These are phyloP conservation scores for Thalassiosira mediterranea DNA, from an alignment of 352 stramenopile species.

Conservation along the genomic window DNA sequence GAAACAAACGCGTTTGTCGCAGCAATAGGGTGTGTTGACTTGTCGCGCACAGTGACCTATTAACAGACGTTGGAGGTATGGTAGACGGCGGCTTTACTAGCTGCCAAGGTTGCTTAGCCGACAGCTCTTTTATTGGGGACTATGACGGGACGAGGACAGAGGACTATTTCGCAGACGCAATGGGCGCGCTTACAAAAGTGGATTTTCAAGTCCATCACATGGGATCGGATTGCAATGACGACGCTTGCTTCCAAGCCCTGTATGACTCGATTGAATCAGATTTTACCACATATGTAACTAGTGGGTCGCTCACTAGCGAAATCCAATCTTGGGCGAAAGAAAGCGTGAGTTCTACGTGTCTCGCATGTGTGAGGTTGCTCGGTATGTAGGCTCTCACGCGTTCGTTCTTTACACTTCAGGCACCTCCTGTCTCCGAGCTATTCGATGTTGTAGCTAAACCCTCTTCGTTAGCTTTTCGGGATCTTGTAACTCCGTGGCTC, in stretches of 20 bases:
- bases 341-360: background rate
- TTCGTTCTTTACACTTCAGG: background rate
- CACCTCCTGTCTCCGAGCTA: background rate
- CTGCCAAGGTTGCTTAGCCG: background rate
- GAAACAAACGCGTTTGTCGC: slow-evolving; percentile 9
- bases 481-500: background rate
- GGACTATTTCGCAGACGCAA: slow-evolving; percentile 1
- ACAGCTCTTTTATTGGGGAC: slow-evolving; percentile 8
- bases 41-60: slow-evolving; percentile 18
- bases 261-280: background rate
- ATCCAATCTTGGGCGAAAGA: background rate
- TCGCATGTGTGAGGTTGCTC: no score
- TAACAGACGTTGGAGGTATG: slow-evolving; percentile 4
- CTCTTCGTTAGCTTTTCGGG: background rate
- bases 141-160: background rate
- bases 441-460: background rate
- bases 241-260: background rate
- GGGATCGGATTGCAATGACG: background rate
- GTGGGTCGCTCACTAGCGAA: background rate
- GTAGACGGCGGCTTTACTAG: background rate
- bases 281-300: background rate
- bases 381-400: no score
- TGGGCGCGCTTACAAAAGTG: slow-evolving; percentile 1
- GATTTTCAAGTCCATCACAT: slow-evolving; percentile 1
- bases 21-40: slow-evolving; percentile 18